Conservation (phyloP, 2,329 filamentous ascomycete species). For the Phyllosticta citriasiana region DNA sequence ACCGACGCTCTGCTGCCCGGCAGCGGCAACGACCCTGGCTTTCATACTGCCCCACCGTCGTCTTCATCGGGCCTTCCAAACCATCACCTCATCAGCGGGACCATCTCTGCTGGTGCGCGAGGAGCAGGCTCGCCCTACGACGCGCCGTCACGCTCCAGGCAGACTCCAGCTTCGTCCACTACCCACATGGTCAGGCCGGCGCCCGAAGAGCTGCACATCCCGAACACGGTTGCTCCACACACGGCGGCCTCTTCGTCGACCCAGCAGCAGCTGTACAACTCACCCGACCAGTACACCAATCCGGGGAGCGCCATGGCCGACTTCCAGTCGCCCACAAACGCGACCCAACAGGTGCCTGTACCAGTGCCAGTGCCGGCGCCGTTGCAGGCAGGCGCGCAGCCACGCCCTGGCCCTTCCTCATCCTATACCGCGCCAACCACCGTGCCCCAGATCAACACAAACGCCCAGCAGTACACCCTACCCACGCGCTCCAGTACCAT, state of each 20-base stretch:
- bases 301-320: conserved; percentile 24
- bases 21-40: conserved; percentile 23
- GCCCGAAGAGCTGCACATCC: conserved; percentile 48
- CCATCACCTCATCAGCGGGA: conserved; percentile 14
- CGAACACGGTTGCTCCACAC: conserved; percentile 31
- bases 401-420: conserved; percentile 42
- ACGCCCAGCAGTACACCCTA: conserved; percentile 50
- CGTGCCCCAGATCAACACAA: conserved; percentile 42
- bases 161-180: conserved; percentile 25
- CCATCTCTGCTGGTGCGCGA: conserved; percentile 10
- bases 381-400: conserved; percentile 43
- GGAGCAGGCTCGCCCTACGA: conserved; percentile 39
- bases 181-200: conserved; percentile 27
- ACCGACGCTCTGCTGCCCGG: conserved; percentile 35
- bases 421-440: conserved; percentile 48
- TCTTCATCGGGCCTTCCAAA: conserved; percentile 17
- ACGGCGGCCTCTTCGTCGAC: conserved; percentile 14
- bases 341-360: conserved; percentile 35
- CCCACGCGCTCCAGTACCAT: conserved; percentile 58
- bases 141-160: conserved; percentile 35
- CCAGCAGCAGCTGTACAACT: conserved; percentile 38
- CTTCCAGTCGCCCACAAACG: conserved; percentile 16
- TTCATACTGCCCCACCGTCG: conserved; percentile 20
- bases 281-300: conserved; percentile 38
- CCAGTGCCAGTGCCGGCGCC: conserved; percentile 42